A percentile compares a stretch with the other conserved stretches of the same genome.
These are phyloP conservation scores for Coniochaeta prunicola DNA, from an alignment of 2,329 filamentous ascomycete genomes.

Conservation along the genomic window DNA sequence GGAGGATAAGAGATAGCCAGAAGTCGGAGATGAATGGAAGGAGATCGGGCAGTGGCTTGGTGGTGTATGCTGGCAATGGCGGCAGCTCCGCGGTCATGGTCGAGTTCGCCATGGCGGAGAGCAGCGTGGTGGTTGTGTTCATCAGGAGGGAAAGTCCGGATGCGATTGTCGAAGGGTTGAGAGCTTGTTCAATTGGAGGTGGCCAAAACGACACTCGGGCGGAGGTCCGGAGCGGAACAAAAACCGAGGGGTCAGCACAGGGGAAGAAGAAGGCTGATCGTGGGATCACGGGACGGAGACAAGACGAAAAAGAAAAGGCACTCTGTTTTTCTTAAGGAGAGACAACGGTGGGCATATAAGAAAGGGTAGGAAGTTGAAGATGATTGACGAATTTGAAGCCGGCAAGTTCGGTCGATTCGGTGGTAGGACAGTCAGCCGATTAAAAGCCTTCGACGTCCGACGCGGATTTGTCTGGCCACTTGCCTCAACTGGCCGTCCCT, in stretches of 20 bases:
- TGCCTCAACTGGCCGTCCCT: too few relatives aligned
- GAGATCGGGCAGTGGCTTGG: conserved; percentile 63
- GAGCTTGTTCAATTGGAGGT: background rate
- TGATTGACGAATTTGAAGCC: background rate
- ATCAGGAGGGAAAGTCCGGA: background rate
- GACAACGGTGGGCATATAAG: background rate
- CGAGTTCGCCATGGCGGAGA: conserved; percentile 40
- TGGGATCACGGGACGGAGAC: background rate
- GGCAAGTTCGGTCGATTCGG: background rate
- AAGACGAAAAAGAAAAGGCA: background rate
- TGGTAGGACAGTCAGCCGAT: background rate
- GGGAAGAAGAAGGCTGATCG: background rate
- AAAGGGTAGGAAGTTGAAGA: background rate
- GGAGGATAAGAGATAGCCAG: conserved; percentile 66
- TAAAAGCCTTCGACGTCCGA: background rate
- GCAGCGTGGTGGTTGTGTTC: background rate
- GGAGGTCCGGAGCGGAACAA: background rate
- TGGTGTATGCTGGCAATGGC: conserved; percentile 75
- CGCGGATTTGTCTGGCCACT: background rate
- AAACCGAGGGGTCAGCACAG: background rate
- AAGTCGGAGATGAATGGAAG: conserved; percentile 76
- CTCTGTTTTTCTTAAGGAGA: background rate
- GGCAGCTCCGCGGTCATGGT: conserved; percentile 61
- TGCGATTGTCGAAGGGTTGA: too few relatives aligned
- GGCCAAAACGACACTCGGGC: background rate